Conservation (phyloP, 345 rosid species). For the Populus simonii region DNA sequence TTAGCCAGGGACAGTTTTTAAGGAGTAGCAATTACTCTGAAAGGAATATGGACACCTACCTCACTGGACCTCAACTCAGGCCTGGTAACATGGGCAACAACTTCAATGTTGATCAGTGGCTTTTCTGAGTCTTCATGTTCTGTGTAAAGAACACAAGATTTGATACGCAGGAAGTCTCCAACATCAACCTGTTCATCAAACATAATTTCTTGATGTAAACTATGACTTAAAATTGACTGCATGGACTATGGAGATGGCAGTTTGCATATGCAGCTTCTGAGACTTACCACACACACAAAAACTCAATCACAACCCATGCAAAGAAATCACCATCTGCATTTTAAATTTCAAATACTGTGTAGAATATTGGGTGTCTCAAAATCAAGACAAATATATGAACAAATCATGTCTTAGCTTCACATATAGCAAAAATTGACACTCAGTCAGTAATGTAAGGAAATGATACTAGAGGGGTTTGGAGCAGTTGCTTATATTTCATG, state of each 20-base stretch:
- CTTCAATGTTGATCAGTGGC: slow-evolving; percentile 80
- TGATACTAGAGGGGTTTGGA: background rate
- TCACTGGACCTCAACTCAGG: slow-evolving; percentile 91
- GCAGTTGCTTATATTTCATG: slow-evolving; percentile 1
- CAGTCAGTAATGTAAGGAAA: background rate
- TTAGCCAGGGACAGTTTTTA: background rate
- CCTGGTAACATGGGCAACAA: slow-evolving; percentile 91
- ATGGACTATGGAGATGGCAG: background rate
- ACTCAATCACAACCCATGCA: background rate
- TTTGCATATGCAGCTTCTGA: background rate
- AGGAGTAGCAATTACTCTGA: background rate
- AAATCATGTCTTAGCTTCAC: background rate
- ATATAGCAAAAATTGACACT: background rate
- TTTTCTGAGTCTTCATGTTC: slow-evolving; percentile 58
- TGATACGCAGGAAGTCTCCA: slow-evolving; percentile 75
- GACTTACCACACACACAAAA: background rate
- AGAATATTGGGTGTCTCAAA: background rate
- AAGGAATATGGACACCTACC: slow-evolving; percentile 36
- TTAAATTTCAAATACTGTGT: background rate
- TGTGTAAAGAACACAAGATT: slow-evolving; percentile 76
- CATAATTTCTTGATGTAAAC: background rate
- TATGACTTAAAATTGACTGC: background rate
- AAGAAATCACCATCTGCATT: background rate
- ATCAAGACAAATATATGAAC: background rate
- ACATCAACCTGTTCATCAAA: slow-evolving; percentile 62